Percentiles rank a stretch among this genome's conserved stretches.
Conservation (phyloP, 2,329 filamentous ascomycete species). For the Fusarium sp. region DNA sequence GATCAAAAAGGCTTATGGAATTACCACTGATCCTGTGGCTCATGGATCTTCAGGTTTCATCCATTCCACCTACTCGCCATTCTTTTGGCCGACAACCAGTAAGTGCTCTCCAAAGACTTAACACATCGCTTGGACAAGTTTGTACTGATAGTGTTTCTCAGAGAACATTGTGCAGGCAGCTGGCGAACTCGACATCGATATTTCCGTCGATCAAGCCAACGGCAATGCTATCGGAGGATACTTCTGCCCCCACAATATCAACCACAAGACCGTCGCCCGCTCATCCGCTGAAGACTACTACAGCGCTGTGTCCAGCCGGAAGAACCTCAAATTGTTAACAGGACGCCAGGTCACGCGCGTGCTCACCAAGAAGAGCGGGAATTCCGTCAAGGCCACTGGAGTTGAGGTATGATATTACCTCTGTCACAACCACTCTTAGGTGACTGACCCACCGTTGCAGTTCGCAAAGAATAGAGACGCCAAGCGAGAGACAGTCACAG, state of each 20-base stretch:
- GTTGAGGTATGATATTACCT: conserved; percentile 29
- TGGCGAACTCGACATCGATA: conserved; percentile 26
- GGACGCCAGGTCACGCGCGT: conserved; percentile 39
- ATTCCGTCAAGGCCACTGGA: conserved; percentile 19
- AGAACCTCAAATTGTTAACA: conserved; percentile 30
- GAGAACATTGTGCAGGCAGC: conserved; percentile 32
- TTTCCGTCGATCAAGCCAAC: conserved; percentile 35
- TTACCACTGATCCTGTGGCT: conserved; percentile 28
- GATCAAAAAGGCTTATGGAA: conserved; percentile 30
- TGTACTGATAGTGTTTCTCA: neutral
- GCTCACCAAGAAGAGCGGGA: conserved; percentile 23
- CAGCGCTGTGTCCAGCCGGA: conserved; percentile 10
- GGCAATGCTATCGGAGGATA: conserved; percentile 39
- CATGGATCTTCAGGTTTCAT: conserved; percentile 37
- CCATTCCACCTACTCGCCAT: conserved; percentile 39
- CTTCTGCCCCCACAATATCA: conserved; percentile 35
- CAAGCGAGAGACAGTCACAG: conserved; percentile 10
- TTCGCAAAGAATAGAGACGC: conserved; percentile 16
- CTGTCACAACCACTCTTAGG: accelerated
- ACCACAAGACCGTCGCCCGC: conserved; percentile 27
- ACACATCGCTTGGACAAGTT: accelerated
- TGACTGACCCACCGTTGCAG: neutral
- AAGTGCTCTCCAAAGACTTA: neutral
- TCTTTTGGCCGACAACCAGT: conserved; percentile 46
- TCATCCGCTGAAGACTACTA: conserved; percentile 43